Evolutionary conservation across 129 eudicot species (phyloP), one percentile per base, ranked within the genome.

Genomic region (Ambrosia trifida): DNA sequence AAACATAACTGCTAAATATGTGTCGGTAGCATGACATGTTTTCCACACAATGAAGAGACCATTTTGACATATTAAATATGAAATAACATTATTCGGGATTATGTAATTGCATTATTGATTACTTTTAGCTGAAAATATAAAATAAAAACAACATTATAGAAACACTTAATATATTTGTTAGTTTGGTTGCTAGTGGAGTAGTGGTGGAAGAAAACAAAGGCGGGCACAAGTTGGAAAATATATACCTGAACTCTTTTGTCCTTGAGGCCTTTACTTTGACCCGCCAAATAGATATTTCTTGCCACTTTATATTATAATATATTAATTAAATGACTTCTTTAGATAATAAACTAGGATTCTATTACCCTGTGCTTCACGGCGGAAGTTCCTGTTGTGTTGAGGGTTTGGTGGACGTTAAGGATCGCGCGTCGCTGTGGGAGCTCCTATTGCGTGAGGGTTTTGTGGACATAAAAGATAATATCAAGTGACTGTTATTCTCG

Each of bases 211-310:
- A 64, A 73, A 73, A 49, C 63, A 69, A 49, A 36, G 44, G 52
- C 33, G 68, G 64, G 31, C 54, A 63, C 71, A 73, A 73, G 78
- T 65, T 73, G 78, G 77, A 63, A 64, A 50, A 64, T 51, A 64
- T 62, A 69, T 35, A 50, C 64, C 71, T 64, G 78, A 73, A 64
- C 49, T 38, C 41, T 50, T 73, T 60, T 73, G 63, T 73, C 70
- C 64, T 19, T 13, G 40, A 63, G 71, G 63, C 78, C 70, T 49
- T 62, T 31, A 49, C 12, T 73, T 62, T 63, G 52, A 64, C 78
- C 51, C 38, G 62, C 70, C 71, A 62, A 63, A 73, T 52, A 73
- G 64, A 73, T 63, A 50, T 63, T 33, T 49, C 44, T 50, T 64
- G 70, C 60, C 33, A 72, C 60, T 31, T 60, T 10, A 46, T 32